Conservation (phyloP, 164 flowering plant genomes). For the Stephania japonica region DNA sequence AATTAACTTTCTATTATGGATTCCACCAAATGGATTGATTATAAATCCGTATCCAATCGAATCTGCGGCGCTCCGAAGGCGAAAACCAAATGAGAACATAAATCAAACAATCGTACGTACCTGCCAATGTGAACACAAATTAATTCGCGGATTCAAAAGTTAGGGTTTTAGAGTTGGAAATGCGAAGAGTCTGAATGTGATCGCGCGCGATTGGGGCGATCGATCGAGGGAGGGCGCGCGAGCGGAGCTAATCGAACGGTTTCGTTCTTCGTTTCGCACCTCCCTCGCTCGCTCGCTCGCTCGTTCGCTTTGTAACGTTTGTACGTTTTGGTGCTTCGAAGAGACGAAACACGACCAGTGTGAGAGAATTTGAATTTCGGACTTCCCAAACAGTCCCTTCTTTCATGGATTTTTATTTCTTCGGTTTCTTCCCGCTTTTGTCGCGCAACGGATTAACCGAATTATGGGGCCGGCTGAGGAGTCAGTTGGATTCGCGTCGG, state of each 20-base stretch:
- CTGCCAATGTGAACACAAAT: slow-evolving; percentile 1
- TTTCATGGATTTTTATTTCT: not conserved
- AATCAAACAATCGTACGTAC: not conserved
- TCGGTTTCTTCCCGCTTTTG: not conserved
- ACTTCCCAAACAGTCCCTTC: not conserved
- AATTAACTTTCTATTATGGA: not conserved
- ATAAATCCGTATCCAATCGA: too few species aligned
- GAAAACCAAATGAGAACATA: not conserved
- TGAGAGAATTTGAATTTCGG: slow-evolving; percentile 9
- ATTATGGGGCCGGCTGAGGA: not conserved
- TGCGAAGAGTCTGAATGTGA: not conserved
- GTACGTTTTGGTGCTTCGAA: not conserved
- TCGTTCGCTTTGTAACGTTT: slow-evolving; percentile 4
- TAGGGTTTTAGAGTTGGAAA: not conserved
- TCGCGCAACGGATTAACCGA: not conserved
- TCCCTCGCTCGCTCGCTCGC: slow-evolving; percentile 1
- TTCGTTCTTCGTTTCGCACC: slow-evolving; percentile 2
- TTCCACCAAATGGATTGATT: too few species aligned
- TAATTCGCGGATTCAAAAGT: too few species aligned
- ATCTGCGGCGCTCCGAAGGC: not conserved
- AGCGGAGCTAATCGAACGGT: slow-evolving; percentile 10
- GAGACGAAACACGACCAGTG: not conserved
- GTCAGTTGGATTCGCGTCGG: not conserved
- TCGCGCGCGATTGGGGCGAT: not conserved
- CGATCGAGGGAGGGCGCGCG: slow-evolving; percentile 14